These are phyloP conservation scores for Flueggea neowawraea DNA, from an alignment of 441 rosid species.

Conservation along the genomic window DNA sequence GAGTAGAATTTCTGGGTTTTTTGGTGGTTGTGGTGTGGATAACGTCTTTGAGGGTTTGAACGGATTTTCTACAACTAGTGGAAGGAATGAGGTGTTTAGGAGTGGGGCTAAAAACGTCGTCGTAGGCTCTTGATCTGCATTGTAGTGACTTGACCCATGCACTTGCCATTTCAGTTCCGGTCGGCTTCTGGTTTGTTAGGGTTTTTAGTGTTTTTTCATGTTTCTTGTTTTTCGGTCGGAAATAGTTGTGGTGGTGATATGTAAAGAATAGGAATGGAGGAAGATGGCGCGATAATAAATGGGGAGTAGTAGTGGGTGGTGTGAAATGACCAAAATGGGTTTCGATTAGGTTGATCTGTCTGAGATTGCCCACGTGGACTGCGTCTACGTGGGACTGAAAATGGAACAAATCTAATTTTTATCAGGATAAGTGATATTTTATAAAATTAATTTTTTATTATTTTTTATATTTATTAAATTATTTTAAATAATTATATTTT, in stretches of 20 bases:
- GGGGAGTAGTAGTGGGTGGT: too few species aligned
- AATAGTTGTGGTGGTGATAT: not conserved
- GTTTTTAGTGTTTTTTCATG: too few species aligned
- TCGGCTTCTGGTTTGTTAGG: not conserved
- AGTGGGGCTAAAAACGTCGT: constrained; percentile 64
- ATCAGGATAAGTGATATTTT: too few species aligned
- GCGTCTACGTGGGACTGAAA: not conserved
- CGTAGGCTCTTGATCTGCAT: constrained; percentile 84
- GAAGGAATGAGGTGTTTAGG: constrained; percentile 43
- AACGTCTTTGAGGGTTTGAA: constrained; percentile 70
- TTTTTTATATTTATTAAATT: too few species aligned
- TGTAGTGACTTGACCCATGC: constrained; percentile 89
- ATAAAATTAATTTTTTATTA: too few species aligned
- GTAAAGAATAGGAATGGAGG: too few species aligned
- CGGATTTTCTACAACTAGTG: constrained; percentile 58
- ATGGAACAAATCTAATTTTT: not conserved
- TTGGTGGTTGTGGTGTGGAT: constrained; percentile 32
- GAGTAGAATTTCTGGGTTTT: not conserved
- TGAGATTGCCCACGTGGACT: constrained; percentile 14
- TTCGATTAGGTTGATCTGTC: not conserved
- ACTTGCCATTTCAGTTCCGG: constrained; percentile 45
- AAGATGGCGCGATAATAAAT: too few species aligned
- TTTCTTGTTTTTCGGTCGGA: not conserved
- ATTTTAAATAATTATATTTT: too few species aligned
- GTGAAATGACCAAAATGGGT: too few species aligned